Percentiles rank a stretch among this genome's conserved stretches.
phyloP scores from a whole-genome alignment of 768 basidiomycete species.

The Pisolithus microcarpus region DNA sequence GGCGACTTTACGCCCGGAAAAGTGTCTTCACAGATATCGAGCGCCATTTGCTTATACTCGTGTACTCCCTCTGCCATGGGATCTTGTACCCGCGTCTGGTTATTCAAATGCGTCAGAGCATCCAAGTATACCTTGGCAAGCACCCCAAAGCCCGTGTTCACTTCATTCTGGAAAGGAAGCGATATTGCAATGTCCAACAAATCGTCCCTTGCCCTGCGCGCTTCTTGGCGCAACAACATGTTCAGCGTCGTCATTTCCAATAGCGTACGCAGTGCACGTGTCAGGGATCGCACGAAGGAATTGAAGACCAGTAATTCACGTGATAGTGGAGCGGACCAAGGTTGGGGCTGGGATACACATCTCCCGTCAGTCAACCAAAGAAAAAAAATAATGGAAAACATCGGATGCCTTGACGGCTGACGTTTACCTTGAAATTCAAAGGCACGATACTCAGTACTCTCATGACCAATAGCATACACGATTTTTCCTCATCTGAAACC shows the following conservation, averaged over 20 bases:
- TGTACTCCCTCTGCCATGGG: conserved; percentile 71
- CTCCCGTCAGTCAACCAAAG: conserved; percentile 10
- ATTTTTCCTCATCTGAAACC: conserved; percentile 80
- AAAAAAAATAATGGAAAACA: background rate
- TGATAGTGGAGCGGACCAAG: conserved; percentile 95
- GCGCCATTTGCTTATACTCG: conserved; percentile 79
- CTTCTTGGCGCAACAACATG: conserved; percentile 87
- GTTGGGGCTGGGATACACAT: conserved; percentile 50
- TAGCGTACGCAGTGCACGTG: conserved; percentile 82
- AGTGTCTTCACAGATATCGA: conserved; percentile 89
- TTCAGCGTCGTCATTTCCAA: conserved; percentile 89
- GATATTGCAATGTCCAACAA: conserved; percentile 87
- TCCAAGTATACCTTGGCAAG: conserved; percentile 96
- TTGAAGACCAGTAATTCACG: conserved; percentile 97
- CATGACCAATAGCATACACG: conserved; percentile 94
- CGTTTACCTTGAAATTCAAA: conserved; percentile 80
- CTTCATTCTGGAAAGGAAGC: conserved; percentile 91
- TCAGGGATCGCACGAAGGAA: conserved; percentile 89
- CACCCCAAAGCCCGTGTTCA: conserved; percentile 97
- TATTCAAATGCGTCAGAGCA: conserved; percentile 83
- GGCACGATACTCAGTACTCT: conserved; percentile 93
- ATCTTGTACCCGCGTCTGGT: conserved; percentile 67
- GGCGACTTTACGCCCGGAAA: conserved; percentile 89
- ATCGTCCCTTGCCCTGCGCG: conserved; percentile 81
- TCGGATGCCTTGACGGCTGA: conserved; percentile 1